Percentiles rank a stretch among this genome's conserved stretches.
These are phyloP conservation scores for Alternaria arborescens DNA, from an alignment of 2,329 filamentous ascomycete genomes.

Conservation along the genomic window DNA sequence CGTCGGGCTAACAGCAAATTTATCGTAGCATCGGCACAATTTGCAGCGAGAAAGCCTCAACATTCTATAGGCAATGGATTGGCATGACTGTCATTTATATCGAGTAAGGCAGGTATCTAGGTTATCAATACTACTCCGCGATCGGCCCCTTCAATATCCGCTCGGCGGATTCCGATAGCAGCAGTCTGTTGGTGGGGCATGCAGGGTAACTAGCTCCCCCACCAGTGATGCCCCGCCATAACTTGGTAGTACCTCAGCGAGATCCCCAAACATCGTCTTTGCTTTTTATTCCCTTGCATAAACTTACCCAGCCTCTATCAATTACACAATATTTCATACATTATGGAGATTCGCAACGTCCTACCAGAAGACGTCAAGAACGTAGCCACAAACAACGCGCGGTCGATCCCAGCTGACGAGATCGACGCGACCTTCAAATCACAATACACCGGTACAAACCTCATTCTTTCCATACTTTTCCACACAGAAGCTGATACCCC, in stretches of 20 bases:
- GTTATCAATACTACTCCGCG: constrained; percentile 18
- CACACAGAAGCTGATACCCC: neutral
- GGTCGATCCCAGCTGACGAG: constrained; percentile 55
- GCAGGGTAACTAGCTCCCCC: constrained; percentile 27
- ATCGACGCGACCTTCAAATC: constrained; percentile 65
- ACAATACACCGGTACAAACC: constrained; percentile 59
- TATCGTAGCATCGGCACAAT: neutral
- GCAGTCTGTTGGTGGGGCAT: constrained; percentile 4
- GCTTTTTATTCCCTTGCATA: neutral
- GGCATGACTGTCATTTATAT: neutral
- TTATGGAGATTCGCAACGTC: constrained; percentile 47
- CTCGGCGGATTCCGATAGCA: constrained; percentile 27
- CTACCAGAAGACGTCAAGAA: constrained; percentile 42
- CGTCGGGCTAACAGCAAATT: neutral
- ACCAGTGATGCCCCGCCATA: constrained; percentile 22
- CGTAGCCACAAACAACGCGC: constrained; percentile 36
- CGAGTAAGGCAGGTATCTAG: constrained; percentile 7
- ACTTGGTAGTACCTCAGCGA: constrained; percentile 7
- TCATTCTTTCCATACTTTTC: neutral
- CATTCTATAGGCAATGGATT: neutral
- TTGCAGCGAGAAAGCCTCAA: neutral
- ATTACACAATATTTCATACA: neutral
- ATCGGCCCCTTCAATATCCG: constrained; percentile 23
- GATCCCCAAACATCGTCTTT: constrained; percentile 3
- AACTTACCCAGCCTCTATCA: neutral